These are phyloP conservation scores for Lepidium sativum DNA, from an alignment of 345 rosid genomes.

Conservation along the genomic window DNA sequence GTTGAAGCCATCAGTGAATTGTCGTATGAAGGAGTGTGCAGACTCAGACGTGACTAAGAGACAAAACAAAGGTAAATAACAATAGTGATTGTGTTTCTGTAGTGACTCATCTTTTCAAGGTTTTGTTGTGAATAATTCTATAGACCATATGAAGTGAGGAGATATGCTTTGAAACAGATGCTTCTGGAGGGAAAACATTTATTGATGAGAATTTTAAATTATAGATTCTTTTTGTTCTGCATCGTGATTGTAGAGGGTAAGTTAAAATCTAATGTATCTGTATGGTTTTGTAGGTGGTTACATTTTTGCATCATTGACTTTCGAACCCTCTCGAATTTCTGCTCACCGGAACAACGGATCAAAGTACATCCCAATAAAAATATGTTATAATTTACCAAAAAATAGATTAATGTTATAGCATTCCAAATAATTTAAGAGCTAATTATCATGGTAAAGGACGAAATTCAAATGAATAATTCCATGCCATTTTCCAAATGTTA, in stretches of 20 bases:
- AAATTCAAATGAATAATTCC: too few species aligned
- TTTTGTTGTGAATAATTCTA: neutral
- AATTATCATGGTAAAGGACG: too few species aligned
- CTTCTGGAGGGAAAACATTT: neutral
- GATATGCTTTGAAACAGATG: neutral
- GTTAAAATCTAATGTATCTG: neutral
- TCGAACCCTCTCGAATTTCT: too few species aligned
- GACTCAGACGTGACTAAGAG: slow-evolving; percentile 13
- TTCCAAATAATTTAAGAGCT: too few species aligned
- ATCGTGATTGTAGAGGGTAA: neutral
- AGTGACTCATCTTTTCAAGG: neutral
- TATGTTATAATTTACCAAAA: too few species aligned
- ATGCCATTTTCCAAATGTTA: too few species aligned
- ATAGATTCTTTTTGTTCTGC: neutral
- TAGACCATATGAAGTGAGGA: neutral
- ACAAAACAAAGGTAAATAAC: slow-evolving; percentile 1
- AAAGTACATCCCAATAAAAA: too few species aligned
- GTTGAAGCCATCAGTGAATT: neutral
- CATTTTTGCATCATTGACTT: neutral
- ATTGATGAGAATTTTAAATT: neutral
- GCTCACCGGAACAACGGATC: too few species aligned
- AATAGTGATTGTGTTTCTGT: neutral
- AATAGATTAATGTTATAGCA: too few species aligned
- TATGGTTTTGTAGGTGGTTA: neutral
- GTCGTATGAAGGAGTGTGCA: slow-evolving; percentile 5